Percentiles rank a stretch among this genome's conserved stretches.
Evolutionary conservation across 2,329 filamentous ascomycete genomes (phyloP).

Genomic region (Seiridium unicorne): DNA sequence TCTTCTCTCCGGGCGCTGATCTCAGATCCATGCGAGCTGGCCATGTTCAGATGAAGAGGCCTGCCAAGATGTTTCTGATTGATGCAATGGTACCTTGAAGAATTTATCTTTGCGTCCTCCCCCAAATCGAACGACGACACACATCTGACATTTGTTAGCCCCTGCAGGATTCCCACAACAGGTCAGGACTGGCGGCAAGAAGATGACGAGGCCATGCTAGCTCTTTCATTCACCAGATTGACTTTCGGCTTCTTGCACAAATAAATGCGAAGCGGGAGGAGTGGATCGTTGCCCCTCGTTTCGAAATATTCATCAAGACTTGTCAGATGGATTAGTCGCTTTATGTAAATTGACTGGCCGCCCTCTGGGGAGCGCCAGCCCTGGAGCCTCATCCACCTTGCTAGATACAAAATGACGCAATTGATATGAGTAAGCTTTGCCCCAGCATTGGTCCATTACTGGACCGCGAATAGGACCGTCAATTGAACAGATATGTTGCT

Average conservation of each 20-base stretch:
- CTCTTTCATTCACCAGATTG: background rate
- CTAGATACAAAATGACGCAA: no score
- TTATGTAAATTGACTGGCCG: no score
- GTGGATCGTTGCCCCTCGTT: no score
- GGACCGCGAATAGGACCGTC: no score
- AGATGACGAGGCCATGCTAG: background rate
- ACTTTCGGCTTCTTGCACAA: background rate
- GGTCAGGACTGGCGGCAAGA: background rate
- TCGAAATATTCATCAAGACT: no score
- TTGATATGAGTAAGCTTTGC: no score
- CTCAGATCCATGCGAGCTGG: background rate
- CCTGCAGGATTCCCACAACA: background rate
- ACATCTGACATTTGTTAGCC: no score
- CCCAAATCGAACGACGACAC: background rate
- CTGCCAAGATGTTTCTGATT: conserved; percentile 7
- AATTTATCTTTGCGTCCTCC: background rate
- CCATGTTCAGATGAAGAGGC: conserved; percentile 8
- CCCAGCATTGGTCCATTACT: no score
- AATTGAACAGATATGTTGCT: no score
- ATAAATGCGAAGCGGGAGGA: background rate
- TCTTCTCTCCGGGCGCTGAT: background rate
- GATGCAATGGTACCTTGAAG: background rate
- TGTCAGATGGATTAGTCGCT: no score
- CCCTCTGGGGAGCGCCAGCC: no score
- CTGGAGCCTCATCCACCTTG: no score